Evolutionary conservation across 495 filamentous ascomycete species (phyloP).

Genomic region (Neurospora sp.): DNA sequence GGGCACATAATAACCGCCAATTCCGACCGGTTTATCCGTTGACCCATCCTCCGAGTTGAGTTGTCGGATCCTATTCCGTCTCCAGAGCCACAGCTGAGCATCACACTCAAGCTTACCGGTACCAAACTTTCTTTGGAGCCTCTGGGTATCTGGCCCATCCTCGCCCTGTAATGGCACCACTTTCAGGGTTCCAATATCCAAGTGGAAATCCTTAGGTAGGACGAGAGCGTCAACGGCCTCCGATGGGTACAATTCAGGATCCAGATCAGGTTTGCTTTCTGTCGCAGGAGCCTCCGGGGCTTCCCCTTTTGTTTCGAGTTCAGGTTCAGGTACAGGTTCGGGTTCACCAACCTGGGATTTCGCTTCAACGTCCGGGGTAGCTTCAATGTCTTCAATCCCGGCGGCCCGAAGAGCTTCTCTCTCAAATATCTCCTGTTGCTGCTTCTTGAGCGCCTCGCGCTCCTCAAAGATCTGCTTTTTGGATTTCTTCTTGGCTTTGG

Average conservation of each 20-base stretch:
- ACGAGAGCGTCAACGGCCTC: slow-evolving; percentile 13
- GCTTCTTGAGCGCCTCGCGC: slow-evolving; percentile 47
- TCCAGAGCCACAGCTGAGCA: slow-evolving; percentile 75
- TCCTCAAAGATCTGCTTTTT: slow-evolving; percentile 68
- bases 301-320: slow-evolving; percentile 12
- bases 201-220: slow-evolving; percentile 19
- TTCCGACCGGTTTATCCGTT: slow-evolving; percentile 38
- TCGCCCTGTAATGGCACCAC: slow-evolving; percentile 48
- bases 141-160: slow-evolving; percentile 67
- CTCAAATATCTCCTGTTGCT: slow-evolving; percentile 31
- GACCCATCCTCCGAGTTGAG: slow-evolving; percentile 48
- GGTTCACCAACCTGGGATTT: slow-evolving; percentile 1
- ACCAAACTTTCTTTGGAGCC: slow-evolving; percentile 68
- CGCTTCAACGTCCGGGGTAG: slow-evolving; percentile 11
- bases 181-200: slow-evolving; percentile 26
- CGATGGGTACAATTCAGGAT: slow-evolving; percentile 29
- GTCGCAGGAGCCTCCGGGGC: slow-evolving; percentile 9
- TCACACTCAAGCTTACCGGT: slow-evolving; percentile 46
- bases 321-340: slow-evolving; percentile 6
- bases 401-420: slow-evolving; percentile 23
- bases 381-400: slow-evolving; percentile 23
- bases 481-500: slow-evolving; percentile 54
- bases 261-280: slow-evolving; percentile 15
- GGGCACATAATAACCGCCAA: slow-evolving; percentile 84
- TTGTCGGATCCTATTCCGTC: slow-evolving; percentile 77